Base-by-base conservation (phyloP, 768 basidiomycete species). In the Mycena floridula region DNA sequence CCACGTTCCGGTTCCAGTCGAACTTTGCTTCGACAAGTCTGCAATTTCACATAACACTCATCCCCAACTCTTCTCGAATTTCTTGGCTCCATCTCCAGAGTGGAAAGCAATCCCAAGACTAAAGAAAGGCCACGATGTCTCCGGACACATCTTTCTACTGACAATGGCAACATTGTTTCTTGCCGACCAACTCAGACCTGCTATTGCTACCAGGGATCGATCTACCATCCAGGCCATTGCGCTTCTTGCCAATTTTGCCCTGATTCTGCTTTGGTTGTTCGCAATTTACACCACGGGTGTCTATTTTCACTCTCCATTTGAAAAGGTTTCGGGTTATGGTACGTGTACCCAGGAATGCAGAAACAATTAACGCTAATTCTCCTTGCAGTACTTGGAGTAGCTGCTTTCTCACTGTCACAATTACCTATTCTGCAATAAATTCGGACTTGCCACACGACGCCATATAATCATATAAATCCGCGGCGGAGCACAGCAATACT, bases 91-190 rank as follows among this genome's bases (percentile, higher is more conserved):
- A 12, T 54, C 67, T 24, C 69, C 38, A 2, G 69, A 65, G 12
- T 83, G 75, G 76, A 59, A 57, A 23, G 65, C 64, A 0, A 54
- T 61, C 2, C 89, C 92, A 7, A 67, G 85, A 23, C 65, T 95
- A 50, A 73, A 79, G 43, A 76, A 72, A 32, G 95, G 95, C 0
- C 92, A 96, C 59, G 95, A 98, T 55, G 79, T 97, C 12, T 94
- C 91, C 0, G 95, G 95, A 6, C 95, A 97, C 58, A 71, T 92
- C 24, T 97, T 96, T 68, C 74, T 98, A 49, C 74, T 97, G 50
- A 85, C 85, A 2, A 76, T 95, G 69, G 72, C 82, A 12, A 67
- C 74, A 12, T 68, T 95, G 21, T 87, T 96, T 60, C 74, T 97
- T 32, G 72, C 78, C 7, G 81, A 90, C 57, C 87, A 92, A 61